These are phyloP conservation scores for Penicillium sp. DNA, from an alignment of 2,329 filamentous ascomycete genomes.

Conservation along the genomic window DNA sequence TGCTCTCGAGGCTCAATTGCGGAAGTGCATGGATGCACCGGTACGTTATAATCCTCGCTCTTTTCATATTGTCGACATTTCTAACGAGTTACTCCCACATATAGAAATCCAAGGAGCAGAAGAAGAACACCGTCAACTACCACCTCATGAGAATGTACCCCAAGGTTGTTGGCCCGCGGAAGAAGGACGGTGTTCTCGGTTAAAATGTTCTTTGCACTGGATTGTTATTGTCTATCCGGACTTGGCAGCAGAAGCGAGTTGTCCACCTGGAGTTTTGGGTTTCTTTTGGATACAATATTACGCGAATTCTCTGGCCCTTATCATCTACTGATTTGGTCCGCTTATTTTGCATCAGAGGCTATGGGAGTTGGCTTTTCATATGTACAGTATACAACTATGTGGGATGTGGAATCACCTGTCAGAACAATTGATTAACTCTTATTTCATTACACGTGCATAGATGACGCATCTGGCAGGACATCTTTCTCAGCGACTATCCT, in stretches of 20 bases:
- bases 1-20: constrained; percentile 58
- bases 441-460: not conserved
- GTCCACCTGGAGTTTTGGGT: constrained; percentile 19
- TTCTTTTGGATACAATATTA: constrained; percentile 14
- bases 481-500: not conserved
- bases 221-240: constrained; percentile 1
- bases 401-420: constrained; percentile 15
- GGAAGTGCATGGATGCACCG: constrained; percentile 75
- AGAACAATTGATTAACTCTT: constrained; percentile 22
- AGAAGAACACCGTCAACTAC: constrained; percentile 85
- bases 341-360: constrained; percentile 10
- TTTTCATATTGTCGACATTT: not conserved
- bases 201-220: constrained; percentile 18
- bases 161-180: constrained; percentile 67
- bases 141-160: constrained; percentile 76
- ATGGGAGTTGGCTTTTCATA: constrained; percentile 22
- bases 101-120: constrained; percentile 55
- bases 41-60: constrained; percentile 47
- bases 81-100: constrained; percentile 2
- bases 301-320: constrained; percentile 1
- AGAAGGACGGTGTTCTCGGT: constrained; percentile 53
- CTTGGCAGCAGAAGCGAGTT: constrained; percentile 6
- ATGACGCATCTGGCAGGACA: not conserved
- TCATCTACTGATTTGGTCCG: constrained; percentile 9
- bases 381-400: constrained; percentile 31